phyloP scores from a whole-genome alignment of 148 eudicot genomes.

The Vaccinium darrowii region DNA sequence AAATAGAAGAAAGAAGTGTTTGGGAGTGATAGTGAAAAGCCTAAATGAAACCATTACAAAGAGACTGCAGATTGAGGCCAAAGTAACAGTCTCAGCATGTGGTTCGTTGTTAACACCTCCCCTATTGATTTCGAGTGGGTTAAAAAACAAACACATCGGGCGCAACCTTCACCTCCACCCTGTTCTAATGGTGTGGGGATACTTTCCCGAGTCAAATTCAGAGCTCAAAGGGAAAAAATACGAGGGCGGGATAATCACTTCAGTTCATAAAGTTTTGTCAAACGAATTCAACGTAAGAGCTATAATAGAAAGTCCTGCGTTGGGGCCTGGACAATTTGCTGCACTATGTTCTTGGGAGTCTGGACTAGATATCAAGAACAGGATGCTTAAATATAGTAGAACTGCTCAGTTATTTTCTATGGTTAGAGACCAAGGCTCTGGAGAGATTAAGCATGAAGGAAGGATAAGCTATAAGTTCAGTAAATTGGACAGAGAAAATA shows the following conservation, averaged over 20 bases:
- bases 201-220: constrained; percentile 49
- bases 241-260: constrained; percentile 66
- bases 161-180: constrained; percentile 64
- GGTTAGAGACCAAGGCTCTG: constrained; percentile 34
- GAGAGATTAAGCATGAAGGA: constrained; percentile 31
- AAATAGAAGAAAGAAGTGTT: constrained; percentile 32
- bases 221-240: constrained; percentile 37
- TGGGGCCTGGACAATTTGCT: constrained; percentile 35
- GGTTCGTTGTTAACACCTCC: constrained; percentile 66
- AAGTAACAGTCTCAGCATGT: constrained; percentile 63
- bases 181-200: constrained; percentile 56
- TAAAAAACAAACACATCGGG: constrained; percentile 57
- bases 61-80: constrained; percentile 51
- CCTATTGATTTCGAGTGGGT: constrained; percentile 46
- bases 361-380: constrained; percentile 32
- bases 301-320: constrained; percentile 25
- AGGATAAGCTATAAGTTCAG: constrained; percentile 26
- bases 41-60: constrained; percentile 23
- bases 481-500: constrained; percentile 23
- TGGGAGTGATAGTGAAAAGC: constrained; percentile 44
- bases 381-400: constrained; percentile 34
- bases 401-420: constrained; percentile 32
- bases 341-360: constrained; percentile 39
- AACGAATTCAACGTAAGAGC: constrained; percentile 28
- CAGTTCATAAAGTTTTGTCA: constrained; percentile 38